Base-by-base conservation (phyloP, 1,284 basidiomycete genomes). In the Ustilago shanxiensis region DNA sequence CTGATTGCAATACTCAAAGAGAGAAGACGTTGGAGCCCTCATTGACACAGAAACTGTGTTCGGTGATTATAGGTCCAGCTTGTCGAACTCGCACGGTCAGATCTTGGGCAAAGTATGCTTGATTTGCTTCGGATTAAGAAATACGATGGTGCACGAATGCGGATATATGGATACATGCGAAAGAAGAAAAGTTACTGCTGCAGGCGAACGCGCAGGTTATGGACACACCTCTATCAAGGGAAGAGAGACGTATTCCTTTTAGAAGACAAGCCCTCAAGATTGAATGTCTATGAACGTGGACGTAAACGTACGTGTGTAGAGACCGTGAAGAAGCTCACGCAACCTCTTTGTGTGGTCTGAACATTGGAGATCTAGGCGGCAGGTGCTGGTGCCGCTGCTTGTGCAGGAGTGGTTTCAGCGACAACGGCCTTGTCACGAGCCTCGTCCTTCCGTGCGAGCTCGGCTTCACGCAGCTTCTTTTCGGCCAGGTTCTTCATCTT, bases 401-500 rank as follows among this genome's bases (percentile, higher is more conserved):
- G 52, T 18, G 57, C 22, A 16, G 47, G 14, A 26, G 6, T 24
- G 10, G 11, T 28, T 22, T 50, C 51, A 60, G 26, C 28, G n/a
- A 63, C 62, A 44, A 57, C 65, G 1, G 56, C 59, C 59, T 77
- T 73, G 65, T 77, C 75, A 18, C 63, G 57, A 6, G 77, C 71
- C 50, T 66, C 79, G 33, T 83, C 81, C 47, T 76, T 80, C n/a
- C 79, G 57, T 20, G 72, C 80, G 4, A 83, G 54, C 65, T 83
- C 81, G 9, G 81, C 81, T 50, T 83, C 81, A 28, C 80, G 71
- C 61, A 80, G 53, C 62, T 82, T 81, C 74, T 83, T 83, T 58
- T 83, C 81, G 14, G 80, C 80, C 16, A 82, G 50, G 54, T 79
- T 78, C 70, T 81, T 83, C 72, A 83, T 80, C 69, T 83, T 82